Conservation (phyloP, 805 yeast species). For the Yamadazyma kitorensis region DNA sequence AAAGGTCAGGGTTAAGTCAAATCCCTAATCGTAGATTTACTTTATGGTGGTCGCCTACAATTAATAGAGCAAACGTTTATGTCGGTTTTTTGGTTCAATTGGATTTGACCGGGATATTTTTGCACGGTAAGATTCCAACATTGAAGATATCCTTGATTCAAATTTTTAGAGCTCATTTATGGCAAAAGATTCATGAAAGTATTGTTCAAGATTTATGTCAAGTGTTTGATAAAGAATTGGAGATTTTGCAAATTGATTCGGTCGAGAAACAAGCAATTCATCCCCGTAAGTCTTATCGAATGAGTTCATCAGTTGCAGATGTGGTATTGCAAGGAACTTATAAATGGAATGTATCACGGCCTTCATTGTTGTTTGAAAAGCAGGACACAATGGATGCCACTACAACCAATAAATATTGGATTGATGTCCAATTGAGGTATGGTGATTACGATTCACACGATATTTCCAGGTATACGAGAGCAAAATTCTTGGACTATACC, state of each 20-base stretch:
- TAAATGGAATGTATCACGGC: constrained; percentile 80
- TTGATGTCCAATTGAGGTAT: constrained; percentile 90
- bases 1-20: constrained; percentile 93
- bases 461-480: constrained; percentile 87
- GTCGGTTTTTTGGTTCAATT: constrained; percentile 96
- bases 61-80: constrained; percentile 95
- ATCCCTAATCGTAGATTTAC: constrained; percentile 97
- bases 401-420: constrained; percentile 76
- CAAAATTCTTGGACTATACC: constrained; percentile 91
- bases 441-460: constrained; percentile 99
- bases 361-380: constrained; percentile 73
- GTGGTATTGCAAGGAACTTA: constrained; percentile 69
- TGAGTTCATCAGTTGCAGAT: constrained; percentile 96
- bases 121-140: constrained; percentile 98
- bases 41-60: constrained; percentile 99
- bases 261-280: constrained; percentile 92
- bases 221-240: constrained; percentile 83
- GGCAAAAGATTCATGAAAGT: constrained; percentile 99
- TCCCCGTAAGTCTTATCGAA: constrained; percentile 94
- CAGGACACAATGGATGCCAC: constrained; percentile 62
- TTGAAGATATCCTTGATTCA: constrained; percentile 92
- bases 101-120: constrained; percentile 92
- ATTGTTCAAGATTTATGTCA: constrained; percentile 91
- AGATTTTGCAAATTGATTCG: constrained; percentile 74
- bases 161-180: constrained; percentile 93